These are phyloP conservation scores for Rhodofomes roseus DNA, from an alignment of 1,284 basidiomycete genomes.

Conservation along the genomic window DNA sequence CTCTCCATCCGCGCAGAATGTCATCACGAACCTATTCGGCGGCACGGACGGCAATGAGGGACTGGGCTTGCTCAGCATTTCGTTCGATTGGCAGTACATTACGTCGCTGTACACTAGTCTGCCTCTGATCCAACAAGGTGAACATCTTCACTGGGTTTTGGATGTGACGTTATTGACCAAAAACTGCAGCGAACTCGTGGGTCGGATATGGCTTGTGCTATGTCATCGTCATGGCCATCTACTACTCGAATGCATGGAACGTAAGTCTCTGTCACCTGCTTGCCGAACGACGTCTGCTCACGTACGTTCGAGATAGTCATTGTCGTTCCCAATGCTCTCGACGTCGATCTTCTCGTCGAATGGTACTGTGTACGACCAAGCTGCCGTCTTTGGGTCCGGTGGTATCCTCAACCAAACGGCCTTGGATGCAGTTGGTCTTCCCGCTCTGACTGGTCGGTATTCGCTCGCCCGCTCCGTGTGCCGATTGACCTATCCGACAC, in stretches of 20 bases:
- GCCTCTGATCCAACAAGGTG: constrained; percentile 52
- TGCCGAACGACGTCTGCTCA: neutral
- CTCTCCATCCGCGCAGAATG: constrained; percentile 35
- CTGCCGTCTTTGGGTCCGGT: constrained; percentile 46
- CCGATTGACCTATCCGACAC: neutral
- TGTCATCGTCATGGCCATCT: constrained; percentile 49
- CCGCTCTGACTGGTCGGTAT: constrained; percentile 28
- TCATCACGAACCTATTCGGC: constrained; percentile 63
- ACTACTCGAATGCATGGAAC: constrained; percentile 59
- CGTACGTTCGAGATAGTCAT: constrained; percentile 37
- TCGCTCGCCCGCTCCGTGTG: neutral
- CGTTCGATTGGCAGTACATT: constrained; percentile 65
- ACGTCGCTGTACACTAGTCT: constrained; percentile 48
- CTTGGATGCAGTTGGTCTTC: constrained; percentile 49
- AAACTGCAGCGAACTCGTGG: constrained; percentile 48
- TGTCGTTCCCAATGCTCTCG: constrained; percentile 58
- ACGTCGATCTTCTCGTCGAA: constrained; percentile 56
- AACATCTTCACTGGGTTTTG: constrained; percentile 3
- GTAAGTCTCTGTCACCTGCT: constrained; percentile 29
- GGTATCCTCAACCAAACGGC: constrained; percentile 55
- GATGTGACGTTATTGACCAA: neutral
- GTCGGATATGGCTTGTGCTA: constrained; percentile 53
- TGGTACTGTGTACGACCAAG: constrained; percentile 54
- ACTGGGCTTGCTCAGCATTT: constrained; percentile 50
- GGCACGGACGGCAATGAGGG: constrained; percentile 63